phyloP scores from a whole-genome alignment of 2,329 filamentous ascomycete genomes.

The Colletotrichum kahawae region DNA sequence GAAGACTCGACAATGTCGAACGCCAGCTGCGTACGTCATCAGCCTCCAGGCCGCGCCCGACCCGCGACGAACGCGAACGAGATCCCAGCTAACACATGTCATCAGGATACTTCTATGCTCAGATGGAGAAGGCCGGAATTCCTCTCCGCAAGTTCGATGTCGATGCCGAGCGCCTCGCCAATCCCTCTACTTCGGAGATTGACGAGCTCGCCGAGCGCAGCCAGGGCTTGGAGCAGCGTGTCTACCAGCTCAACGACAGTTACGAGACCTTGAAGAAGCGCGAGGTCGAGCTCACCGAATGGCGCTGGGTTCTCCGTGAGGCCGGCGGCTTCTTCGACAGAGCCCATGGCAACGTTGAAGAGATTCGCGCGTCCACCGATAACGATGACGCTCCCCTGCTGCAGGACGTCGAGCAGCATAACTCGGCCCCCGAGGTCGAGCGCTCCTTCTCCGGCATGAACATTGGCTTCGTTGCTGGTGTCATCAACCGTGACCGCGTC shows the following conservation, averaged over 20 bases:
- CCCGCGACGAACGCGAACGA: not conserved
- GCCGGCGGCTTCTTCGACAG: slow-evolving; percentile 97
- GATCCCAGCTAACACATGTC: slow-evolving; percentile 32
- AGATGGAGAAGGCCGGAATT: slow-evolving; percentile 94
- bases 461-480: slow-evolving; percentile 97
- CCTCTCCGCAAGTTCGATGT: slow-evolving; percentile 89
- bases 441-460: slow-evolving; percentile 97
- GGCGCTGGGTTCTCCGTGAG: slow-evolving; percentile 97
- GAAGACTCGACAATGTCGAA: slow-evolving; percentile 96
- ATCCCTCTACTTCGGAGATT: slow-evolving; percentile 92
- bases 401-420: slow-evolving; percentile 88
- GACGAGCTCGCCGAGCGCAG: slow-evolving; percentile 93
- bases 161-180: slow-evolving; percentile 83
- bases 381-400: slow-evolving; percentile 93
- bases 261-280: slow-evolving; percentile 98
- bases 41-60: not conserved
- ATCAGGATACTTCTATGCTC: slow-evolving; percentile 86
- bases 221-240: slow-evolving; percentile 89
- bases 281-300: slow-evolving; percentile 95
- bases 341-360: slow-evolving; percentile 94
- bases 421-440: slow-evolving; percentile 70
- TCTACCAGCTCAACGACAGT: slow-evolving; percentile 93
- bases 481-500: slow-evolving; percentile 91
- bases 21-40: slow-evolving; percentile 84
- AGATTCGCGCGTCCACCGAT: slow-evolving; percentile 89